Evolutionary conservation across 345 rosid genomes (phyloP), one percentile per base, ranked within the genome.

Genomic region (Pistacia integerrima): DNA sequence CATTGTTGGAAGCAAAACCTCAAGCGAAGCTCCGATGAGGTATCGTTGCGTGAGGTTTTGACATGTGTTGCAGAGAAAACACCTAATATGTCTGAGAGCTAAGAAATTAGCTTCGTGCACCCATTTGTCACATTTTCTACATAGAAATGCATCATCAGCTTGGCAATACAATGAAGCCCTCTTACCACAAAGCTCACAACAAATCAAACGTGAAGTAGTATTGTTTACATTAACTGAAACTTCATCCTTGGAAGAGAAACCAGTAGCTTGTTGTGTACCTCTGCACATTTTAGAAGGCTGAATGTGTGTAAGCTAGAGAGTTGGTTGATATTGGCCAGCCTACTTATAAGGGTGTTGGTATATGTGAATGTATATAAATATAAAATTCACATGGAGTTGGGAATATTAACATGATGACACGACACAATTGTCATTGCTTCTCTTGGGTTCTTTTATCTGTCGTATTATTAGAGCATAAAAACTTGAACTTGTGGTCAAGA

Each of bases 21-120:
- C 83, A 14, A 36, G 33, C 3, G 90, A 78, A 16, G 78, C 82
- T 59, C 96, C 98, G 51, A 90, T 73, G 30, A 91, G 86, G 28
- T 84, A 92, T 61, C 87, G 73, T 28, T 78, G 90, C 1, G 96
- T 94, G 58, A 86, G 85, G 57, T 84, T 86, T 52, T 85, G 94
- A 66, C 98, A 94, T 0, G 87, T 33, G 33, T 76, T 78, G 72
- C 98, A 94, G 4, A 94, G 83, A 73, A 94, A 78, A 78, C 96
- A 88, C 73, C 98, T 68, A 28, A 91, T 79, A 56, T 94, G 98
- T 79, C 98, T 88, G 76, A 64, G 84, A 10, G 98, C 96, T 56
- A 94, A 78, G 86, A 94, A 90, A 77, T 94, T 94, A 11, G 97
- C 98, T 64, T 82, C 85, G 36, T 94, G 98, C 25, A 94, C 98